Base-by-base conservation (phyloP, 768 basidiomycete genomes). In the Xerocomus brunneocitrinus region DNA sequence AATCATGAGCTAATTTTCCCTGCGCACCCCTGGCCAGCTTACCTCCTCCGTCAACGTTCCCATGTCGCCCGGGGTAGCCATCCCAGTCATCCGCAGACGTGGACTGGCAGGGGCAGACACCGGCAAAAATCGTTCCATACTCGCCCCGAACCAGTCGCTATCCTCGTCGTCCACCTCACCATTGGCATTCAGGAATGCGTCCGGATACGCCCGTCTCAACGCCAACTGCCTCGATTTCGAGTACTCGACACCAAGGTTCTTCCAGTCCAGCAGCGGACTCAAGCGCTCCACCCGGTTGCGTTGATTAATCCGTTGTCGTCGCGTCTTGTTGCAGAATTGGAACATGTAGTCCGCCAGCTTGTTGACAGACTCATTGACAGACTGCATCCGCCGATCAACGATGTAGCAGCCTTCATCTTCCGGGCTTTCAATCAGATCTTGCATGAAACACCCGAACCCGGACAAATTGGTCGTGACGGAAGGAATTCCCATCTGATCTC, bases 401-500 rank as follows among this genome's bases (percentile, higher is more conserved):
- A 98, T 98, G 71, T 97, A 98, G 74, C 91, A 92, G 0, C 94
- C 94, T 70, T 98, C 95, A 50, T 95, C 94, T 56, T 92, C 83
- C 0, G 95, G 93, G 13, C 84, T 82, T 59, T 99, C 95, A 60
- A 99, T 94, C 25, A 98, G 78, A 66, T 99, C 97, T 70, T 95
- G 92, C 91, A 98, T 95, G 77, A 97, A 98, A 68, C 90, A 93
- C 6, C 97, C 97, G 59, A 98, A 98, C 36, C 97, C 97, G 16
- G 94, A 97, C 30, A 99, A 77, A 74, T 99, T 99, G 48, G 97
- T 99, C 13, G 97, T 98, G 48, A 98, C 85, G 32, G 88, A 91
- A 0, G 97, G 97, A 47, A 99, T 93, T 56, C 97, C 97, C 97
- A 99, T 99, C 85, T 89, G 60, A 34, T 39, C 47, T 27, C 53